Evolutionary conservation across 106 monocot genomes (phyloP).

Genomic region (Dendrobium chrysotoxum): DNA sequence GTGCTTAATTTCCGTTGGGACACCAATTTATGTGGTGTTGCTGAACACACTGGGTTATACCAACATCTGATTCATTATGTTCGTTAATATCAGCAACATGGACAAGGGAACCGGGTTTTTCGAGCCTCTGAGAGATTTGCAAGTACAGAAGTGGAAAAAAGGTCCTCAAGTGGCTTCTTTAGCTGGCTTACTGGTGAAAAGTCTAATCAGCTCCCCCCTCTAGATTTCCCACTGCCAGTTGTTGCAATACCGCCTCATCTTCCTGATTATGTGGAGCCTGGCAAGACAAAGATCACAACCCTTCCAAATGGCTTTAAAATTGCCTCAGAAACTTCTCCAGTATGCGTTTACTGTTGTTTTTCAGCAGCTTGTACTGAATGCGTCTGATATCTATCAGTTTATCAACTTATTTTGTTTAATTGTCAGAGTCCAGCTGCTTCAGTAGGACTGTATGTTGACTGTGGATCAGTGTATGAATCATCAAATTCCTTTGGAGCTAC

Average conservation of each 20-base stretch:
- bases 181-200: constrained; percentile 59
- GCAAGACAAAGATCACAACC: constrained; percentile 64
- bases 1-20: background rate
- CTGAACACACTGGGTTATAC: background rate
- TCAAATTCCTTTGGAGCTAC: constrained; percentile 54
- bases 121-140: constrained; percentile 34
- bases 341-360: constrained; percentile 22
- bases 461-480: constrained; percentile 87
- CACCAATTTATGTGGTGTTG: background rate
- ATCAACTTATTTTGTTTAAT: background rate
- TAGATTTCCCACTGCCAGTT: constrained; percentile 64
- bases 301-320: constrained; percentile 80
- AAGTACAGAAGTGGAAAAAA: constrained; percentile 60
- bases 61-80: background rate
- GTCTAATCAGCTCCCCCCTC: constrained; percentile 40
- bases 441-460: constrained; percentile 70
- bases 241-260: constrained; percentile 52
- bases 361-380: background rate
- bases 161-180: constrained; percentile 63
- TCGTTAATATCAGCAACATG: background rate
- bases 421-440: constrained; percentile 64
- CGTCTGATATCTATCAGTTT: background rate
- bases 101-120: background rate
- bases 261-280: constrained; percentile 63
- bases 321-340: constrained; percentile 73